Evolutionary conservation across 805 yeast species (phyloP).

Genomic region (Candida qinlingensis): DNA sequence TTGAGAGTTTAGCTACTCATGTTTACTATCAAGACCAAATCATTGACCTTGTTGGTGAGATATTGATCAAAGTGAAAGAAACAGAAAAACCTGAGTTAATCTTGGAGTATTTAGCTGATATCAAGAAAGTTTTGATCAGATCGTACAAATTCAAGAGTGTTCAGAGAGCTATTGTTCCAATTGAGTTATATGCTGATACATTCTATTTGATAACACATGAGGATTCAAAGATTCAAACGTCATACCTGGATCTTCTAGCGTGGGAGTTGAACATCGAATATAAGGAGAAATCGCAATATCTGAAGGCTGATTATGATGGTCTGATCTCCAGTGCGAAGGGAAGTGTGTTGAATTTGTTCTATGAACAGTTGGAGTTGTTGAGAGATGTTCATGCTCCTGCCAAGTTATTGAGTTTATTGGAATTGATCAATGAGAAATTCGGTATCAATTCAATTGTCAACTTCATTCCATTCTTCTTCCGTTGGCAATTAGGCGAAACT

Average conservation of each 20-base stretch:
- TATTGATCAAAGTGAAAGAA: constrained; percentile 38
- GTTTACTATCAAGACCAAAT: constrained; percentile 84
- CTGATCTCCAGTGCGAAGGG: constrained; percentile 16
- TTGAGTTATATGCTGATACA: constrained; percentile 22
- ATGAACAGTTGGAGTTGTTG: constrained; percentile 18
- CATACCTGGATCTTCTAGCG: constrained; percentile 15
- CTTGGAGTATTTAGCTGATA: constrained; percentile 14
- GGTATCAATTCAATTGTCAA: constrained; percentile 45
- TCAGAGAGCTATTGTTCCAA: constrained; percentile 21
- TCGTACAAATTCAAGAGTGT: constrained; percentile 17
- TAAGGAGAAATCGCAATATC: constrained; percentile 7
- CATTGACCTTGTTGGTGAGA: constrained; percentile 71
- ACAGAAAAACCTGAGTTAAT: constrained; percentile 11
- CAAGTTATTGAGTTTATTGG: constrained; percentile 9
- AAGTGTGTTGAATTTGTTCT: constrained; percentile 19
- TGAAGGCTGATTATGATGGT: constrained; percentile 14
- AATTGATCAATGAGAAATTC: constrained; percentile 26
- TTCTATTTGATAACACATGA: constrained; percentile 13
- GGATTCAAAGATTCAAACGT: constrained; percentile 10
- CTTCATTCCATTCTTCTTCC: constrained; percentile 39
- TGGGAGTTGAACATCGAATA: constrained; percentile 19
- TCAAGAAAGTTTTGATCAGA: constrained; percentile 11
- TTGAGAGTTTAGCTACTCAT: constrained; percentile 69
- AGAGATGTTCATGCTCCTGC: constrained; percentile 2
- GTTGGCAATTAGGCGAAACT: constrained; percentile 32